Percentiles rank a stretch among this genome's conserved stretches.
phyloP scores from a whole-genome alignment of 2,329 filamentous ascomycete genomes.

The Diplodia corticola region DNA sequence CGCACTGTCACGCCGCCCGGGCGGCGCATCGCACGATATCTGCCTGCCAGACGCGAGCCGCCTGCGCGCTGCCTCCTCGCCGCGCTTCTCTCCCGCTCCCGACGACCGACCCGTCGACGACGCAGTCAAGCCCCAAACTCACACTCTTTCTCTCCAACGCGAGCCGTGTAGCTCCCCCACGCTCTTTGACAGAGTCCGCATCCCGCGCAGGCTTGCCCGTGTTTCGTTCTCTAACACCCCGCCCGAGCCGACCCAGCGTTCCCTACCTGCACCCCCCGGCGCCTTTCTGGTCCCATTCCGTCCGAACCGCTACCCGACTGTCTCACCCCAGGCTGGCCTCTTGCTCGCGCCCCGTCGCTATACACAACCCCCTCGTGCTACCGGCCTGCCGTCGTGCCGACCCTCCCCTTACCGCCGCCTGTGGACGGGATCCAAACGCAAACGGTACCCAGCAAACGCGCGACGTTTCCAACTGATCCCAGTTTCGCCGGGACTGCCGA shows the following conservation, averaged over 20 bases:
- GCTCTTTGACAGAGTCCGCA: conserved; percentile 23
- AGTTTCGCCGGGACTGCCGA: neutral
- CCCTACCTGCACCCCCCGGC: conserved; percentile 5
- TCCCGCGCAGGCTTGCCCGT: conserved; percentile 22
- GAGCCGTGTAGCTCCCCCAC: neutral
- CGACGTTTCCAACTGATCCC: neutral
- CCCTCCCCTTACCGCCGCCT: conserved; percentile 7
- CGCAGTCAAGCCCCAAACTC: neutral
- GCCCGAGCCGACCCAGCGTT: neutral
- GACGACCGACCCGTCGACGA: conserved; percentile 15
- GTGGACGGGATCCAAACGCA: conserved; percentile 14
- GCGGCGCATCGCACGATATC: conserved; percentile 11
- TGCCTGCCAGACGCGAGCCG: conserved; percentile 1
- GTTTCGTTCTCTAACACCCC: conserved; percentile 22
- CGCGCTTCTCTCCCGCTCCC: conserved; percentile 1
- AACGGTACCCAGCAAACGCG: conserved; percentile 1
- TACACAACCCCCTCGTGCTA: neutral
- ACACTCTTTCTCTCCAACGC: conserved; percentile 18
- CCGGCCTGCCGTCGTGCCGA: conserved; percentile 2
- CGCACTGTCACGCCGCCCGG: conserved; percentile 3
- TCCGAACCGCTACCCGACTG: neutral
- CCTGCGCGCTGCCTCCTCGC: conserved; percentile 7
- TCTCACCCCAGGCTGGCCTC: conserved; percentile 6
- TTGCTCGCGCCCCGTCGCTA: neutral
- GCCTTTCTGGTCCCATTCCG: conserved; percentile 8